Percentiles rank a stretch among this genome's conserved stretches.
Evolutionary conservation across 306 rosid genomes (phyloP).

Genomic region (Prunus padus): DNA sequence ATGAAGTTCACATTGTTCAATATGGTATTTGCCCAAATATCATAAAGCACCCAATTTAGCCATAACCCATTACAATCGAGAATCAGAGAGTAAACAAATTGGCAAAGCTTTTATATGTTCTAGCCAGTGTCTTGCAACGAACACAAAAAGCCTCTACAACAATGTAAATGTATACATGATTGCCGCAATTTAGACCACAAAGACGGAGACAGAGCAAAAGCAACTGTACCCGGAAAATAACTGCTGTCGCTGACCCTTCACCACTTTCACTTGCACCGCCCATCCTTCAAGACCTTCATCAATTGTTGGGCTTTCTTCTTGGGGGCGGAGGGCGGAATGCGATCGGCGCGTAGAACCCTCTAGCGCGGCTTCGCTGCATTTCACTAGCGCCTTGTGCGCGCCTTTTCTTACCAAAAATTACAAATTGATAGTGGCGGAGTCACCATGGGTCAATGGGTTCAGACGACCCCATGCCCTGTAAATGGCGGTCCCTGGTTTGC

Average conservation of each 20-base stretch:
- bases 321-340: too few species aligned
- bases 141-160: not conserved
- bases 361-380: too few species aligned
- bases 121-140: not conserved
- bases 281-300: not conserved
- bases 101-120: not conserved
- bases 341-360: too few species aligned
- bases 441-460: too few species aligned
- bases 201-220: slow-evolving; percentile 4
- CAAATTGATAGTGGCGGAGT: too few species aligned
- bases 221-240: not conserved
- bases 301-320: not conserved
- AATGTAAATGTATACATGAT: not conserved
- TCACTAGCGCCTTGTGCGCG: too few species aligned
- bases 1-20: not conserved
- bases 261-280: not conserved
- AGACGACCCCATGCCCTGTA: too few species aligned
- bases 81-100: not conserved
- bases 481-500: too few species aligned
- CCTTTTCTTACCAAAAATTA: too few species aligned
- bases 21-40: not conserved
- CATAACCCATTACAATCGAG: slow-evolving; percentile 1
- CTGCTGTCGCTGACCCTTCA: not conserved
- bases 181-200: not conserved
- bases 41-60: not conserved